Conservation (phyloP, 306 rosid genomes). For the Gastrolobium bilobum region DNA sequence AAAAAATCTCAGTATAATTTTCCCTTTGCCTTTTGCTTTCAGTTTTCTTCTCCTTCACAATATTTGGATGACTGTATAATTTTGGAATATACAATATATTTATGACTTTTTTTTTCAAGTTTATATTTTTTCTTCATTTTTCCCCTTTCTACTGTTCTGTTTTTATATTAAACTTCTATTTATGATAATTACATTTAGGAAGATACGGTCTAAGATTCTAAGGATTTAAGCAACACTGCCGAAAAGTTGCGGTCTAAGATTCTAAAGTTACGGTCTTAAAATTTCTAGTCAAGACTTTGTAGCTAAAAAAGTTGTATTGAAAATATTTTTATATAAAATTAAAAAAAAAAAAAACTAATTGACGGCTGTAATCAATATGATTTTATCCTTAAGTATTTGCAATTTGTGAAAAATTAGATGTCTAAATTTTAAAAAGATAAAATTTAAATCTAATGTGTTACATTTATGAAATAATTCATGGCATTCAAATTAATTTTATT, state of each 20-base stretch:
- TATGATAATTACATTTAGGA: too few species aligned
- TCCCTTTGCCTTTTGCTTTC: neutral
- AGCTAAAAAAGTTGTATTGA: neutral
- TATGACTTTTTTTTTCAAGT: neutral
- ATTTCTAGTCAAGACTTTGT: neutral
- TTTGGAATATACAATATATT: neutral
- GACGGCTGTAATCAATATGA: neutral
- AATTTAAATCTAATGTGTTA: neutral
- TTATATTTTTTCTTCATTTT: neutral
- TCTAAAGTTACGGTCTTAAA: neutral
- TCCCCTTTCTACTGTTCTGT: neutral
- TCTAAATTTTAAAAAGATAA: neutral
- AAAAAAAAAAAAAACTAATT: neutral
- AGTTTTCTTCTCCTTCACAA: constrained; percentile 18
- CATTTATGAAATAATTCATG: neutral
- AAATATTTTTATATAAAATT: constrained; percentile 10
- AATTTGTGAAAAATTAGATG: neutral
- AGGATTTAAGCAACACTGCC: neutral
- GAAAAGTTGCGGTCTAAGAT: too few species aligned
- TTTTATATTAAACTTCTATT: neutral
- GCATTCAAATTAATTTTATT: neutral
- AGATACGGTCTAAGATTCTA: neutral
- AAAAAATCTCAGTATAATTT: neutral
- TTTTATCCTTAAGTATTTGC: neutral
- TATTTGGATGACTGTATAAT: constrained; percentile 5